Evolutionary conservation across 2,329 filamentous ascomycete genomes (phyloP), one percentile per base, ranked within the genome.

Genomic region (Coleophoma crateriformis): DNA sequence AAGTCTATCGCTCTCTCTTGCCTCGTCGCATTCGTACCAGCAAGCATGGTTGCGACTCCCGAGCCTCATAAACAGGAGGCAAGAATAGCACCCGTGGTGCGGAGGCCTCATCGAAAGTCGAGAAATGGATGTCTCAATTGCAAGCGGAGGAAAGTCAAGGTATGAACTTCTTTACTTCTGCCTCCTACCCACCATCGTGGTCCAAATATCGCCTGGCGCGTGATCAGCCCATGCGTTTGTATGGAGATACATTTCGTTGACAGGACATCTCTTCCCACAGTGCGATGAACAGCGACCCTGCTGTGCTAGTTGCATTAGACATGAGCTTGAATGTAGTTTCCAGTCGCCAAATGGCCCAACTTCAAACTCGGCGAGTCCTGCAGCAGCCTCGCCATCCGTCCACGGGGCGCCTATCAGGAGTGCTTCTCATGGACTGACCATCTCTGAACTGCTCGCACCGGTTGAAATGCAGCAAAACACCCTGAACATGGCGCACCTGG

Each of bases 401-500:
- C 11, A 14, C 19, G 17, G 5, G 12, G 34, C 22, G 15, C 5
- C 32, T 38, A 12, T 19, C 15, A 7, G 39, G 41, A n/a, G 33
- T 19, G 32, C 15, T 20, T 12, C 17, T n/a, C 27, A 22, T n/a
- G n/a, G 32, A 22, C 12, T 22, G 22, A 4, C 2, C 22, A 3
- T 7, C n/a, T 10, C 22, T 27, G 13, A 32, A 37, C 13, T 17
- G n/a, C 35, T 41, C 40, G 20, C 19, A 22, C 17, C 27, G 33
- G 12, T 41, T n/a, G 15, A 17, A 38, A 38, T 44, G 15, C 33
- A 39, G 13, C 27, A 39, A n/a, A 38, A 27, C 15, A 4, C 32
- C 15, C 19, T 69, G 19, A 67, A 68, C 19, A 52, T 71, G 3
- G 59, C 68, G 10, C 71, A 77, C 39, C 64, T 77, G 7, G 73